Evolutionary conservation across 768 basidiomycete species (phyloP), one percentile per base, ranked within the genome.

Genomic region (Xanthoconium stramineum): DNA sequence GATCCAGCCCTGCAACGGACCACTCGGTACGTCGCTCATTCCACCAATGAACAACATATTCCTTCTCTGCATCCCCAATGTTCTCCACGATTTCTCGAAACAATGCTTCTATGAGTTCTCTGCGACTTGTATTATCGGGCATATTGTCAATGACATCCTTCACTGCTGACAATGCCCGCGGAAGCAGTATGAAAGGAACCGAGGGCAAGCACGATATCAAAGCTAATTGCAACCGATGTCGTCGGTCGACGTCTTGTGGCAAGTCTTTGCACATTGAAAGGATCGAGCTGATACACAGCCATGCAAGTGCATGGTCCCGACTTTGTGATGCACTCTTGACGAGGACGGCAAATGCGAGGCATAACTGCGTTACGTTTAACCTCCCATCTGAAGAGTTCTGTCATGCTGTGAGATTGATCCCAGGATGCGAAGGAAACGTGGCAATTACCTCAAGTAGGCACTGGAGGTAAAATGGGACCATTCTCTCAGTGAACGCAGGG

Each of bases 31-130:
- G 57, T 45, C 81, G 72, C 53, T 80, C 76, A 65, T 83, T 79
- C 90, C 90, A 92, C 90, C 90, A 92, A 44, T 71, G 74, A 71
- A 91, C 79, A 40, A 72, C 83, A 57, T 76, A 76, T 65, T 82
- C 83, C 72, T 86, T 89, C 73, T 88, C 86, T 42, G 75, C 74
- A 65, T 91, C 88, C 14, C 85, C 87, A 3, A 86, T 80, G 42
- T 75, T 77, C 65, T 83, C 81, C 62, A 82, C 69, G 35, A 92
- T 78, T 69, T 89, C 86, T 40, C 71, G 74, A 69, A 86, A 86
- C 43, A 88, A 66, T 7, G 81, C 81, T 42, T 83, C 73, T 17
- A 80, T 74, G 29, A 91, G 71, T 56, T 83, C 83, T 61, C 65
- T 69, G 66, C 66, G 69, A 60, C 50, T 55, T 24, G 54, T 55